Base-by-base conservation (phyloP, 2,329 filamentous ascomycete genomes). In the Dryadomyces quercus-mongolicae region DNA sequence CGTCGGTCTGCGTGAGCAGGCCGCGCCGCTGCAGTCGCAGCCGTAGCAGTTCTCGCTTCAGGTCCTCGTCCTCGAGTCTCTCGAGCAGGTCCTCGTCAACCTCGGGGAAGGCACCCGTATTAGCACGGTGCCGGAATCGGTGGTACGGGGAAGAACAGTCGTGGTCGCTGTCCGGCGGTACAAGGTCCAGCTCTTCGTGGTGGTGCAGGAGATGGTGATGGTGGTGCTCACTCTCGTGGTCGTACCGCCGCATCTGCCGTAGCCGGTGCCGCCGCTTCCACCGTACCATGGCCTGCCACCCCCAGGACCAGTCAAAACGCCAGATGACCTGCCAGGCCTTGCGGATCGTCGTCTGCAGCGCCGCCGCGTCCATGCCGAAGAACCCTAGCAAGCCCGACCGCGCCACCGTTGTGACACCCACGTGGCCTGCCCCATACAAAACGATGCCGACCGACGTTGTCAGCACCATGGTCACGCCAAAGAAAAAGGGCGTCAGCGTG, bases 281-380 rank as follows among this genome's bases (percentile, higher is more conserved):
- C 3, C 25, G 12, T 5, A 46, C 13, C 8, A 53, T 8, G 7
- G 46, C 15, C 6, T 36, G 18, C 45, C 46, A 55, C 20, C 57
- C 58, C 57, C 56, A 59, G 15, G 53, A 45, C 57, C 56, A 57
- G 31, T 54, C 51, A 12, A 60, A 8, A 47, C 56, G 56, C 5
- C 52, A 51, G 10, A 59, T 25, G 5, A 56, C 25, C 6, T 51
- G 52, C 55, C 52, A 56, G 15, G 54, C 51, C 36, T 55, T 10
- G 45, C 40, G 40, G 1, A 53, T 20, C 16, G 54, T n/a, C 12
- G 55, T 46, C 21, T 52, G 50, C 12, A 53, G 38, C 21, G 55
- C 52, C 18, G 53, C 51, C 34, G 49, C 47, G 52, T 57, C 54
- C 31, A 58, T 53, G 7, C 58, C 57, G 34, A 57, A 54, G 2